These are phyloP conservation scores for Zanthoxylum bungeanum DNA, from an alignment of 345 rosid species.

Conservation along the genomic window DNA sequence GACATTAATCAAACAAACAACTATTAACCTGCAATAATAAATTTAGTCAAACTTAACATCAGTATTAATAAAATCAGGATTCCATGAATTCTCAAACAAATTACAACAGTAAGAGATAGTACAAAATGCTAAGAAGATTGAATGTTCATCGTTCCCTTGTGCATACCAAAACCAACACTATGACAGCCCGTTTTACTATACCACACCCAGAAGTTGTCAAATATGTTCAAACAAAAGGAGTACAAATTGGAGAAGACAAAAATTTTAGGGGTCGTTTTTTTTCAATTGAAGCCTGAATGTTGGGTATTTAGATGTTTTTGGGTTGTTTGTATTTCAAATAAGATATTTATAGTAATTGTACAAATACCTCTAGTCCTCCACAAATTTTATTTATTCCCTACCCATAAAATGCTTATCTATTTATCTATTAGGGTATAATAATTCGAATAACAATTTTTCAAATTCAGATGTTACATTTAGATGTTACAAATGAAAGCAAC, in stretches of 20 bases:
- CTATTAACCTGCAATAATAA: not conserved
- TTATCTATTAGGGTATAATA: not conserved
- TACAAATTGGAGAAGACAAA: not conserved
- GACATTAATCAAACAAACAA: not conserved
- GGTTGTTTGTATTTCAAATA: not conserved
- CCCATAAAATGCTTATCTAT: not conserved
- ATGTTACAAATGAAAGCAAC: not conserved
- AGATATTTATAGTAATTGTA: too few relatives aligned
- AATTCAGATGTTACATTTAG: too few relatives aligned
- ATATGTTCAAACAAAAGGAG: not conserved
- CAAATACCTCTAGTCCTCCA: too few relatives aligned
- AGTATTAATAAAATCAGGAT: not conserved
- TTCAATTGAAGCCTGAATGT: not conserved
- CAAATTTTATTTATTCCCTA: too few relatives aligned
- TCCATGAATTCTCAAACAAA: slow-evolving; percentile 1
- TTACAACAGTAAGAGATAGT: not conserved
- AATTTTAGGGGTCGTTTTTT: not conserved
- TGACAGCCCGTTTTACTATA: not conserved
- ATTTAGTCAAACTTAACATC: slow-evolving; percentile 1
- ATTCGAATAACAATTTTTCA: too few relatives aligned
- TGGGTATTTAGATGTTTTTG: not conserved
- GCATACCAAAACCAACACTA: not conserved
- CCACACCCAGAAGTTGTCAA: not conserved
- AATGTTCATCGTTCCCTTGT: not conserved
- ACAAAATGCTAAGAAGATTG: not conserved